Evolutionary conservation across 2,329 filamentous ascomycete genomes (phyloP).

Genomic region (Colletotrichum phormii): DNA sequence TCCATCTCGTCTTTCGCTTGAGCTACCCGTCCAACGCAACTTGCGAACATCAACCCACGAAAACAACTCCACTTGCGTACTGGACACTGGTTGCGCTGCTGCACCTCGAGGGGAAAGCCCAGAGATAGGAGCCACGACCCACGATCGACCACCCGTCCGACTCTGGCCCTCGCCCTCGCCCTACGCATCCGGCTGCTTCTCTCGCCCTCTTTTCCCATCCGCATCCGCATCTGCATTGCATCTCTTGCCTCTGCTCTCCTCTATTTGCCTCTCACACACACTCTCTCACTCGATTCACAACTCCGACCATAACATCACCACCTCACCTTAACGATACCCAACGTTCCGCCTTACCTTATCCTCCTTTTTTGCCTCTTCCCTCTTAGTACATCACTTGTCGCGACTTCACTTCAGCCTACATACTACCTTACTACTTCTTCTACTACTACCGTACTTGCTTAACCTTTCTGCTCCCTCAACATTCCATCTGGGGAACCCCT

Average conservation of each 20-base stretch:
- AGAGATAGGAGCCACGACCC: slow-evolving; percentile 17
- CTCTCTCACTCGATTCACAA: slow-evolving; percentile 14
- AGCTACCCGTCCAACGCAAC: slow-evolving; percentile 11
- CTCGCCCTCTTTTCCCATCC: slow-evolving; percentile 14
- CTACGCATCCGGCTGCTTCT: slow-evolving; percentile 1
- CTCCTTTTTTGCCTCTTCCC: slow-evolving; percentile 6
- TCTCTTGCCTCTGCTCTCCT: background rate
- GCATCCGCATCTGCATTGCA: background rate
- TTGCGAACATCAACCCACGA: slow-evolving; percentile 18
- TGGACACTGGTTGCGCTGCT: slow-evolving; percentile 8
- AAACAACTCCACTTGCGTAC: slow-evolving; percentile 7
- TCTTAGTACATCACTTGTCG: slow-evolving; percentile 9
- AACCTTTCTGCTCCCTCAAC: slow-evolving; percentile 18
- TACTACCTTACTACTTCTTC: slow-evolving; percentile 20
- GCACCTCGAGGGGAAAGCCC: slow-evolving; percentile 1
- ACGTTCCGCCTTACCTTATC: background rate
- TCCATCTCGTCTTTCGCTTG: background rate
- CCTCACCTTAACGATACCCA: background rate
- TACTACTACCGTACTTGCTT: slow-evolving; percentile 1
- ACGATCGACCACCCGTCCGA: slow-evolving; percentile 1
- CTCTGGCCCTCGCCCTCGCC: background rate
- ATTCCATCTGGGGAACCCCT: slow-evolving; percentile 31
- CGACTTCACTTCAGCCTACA: slow-evolving; percentile 35
- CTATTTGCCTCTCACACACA: slow-evolving; percentile 4
- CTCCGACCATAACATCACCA: background rate